Conservation (phyloP, 2,329 filamentous ascomycete genomes). For the Dactylellina leptospora region DNA sequence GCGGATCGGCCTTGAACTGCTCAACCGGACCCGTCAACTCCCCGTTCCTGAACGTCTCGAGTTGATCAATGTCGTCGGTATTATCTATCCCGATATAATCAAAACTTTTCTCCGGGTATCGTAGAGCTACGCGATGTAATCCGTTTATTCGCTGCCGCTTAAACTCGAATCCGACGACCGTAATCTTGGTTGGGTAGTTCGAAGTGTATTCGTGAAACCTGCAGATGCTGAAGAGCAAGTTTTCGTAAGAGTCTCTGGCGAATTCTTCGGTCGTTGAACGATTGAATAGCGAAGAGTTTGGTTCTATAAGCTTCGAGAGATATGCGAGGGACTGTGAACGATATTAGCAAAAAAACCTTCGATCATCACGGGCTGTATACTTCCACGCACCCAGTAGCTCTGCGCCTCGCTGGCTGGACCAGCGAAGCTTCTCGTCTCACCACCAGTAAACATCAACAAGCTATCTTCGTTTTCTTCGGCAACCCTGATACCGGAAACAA, state of each 20-base stretch:
- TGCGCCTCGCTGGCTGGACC: constrained; percentile 69
- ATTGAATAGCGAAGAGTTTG: constrained; percentile 44
- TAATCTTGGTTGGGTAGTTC: constrained; percentile 68
- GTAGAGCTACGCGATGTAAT: constrained; percentile 72
- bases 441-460: constrained; percentile 76
- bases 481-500: constrained; percentile 70
- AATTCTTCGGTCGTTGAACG: constrained; percentile 67
- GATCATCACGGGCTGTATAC: not conserved
- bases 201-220: constrained; percentile 62
- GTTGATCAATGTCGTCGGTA: constrained; percentile 56
- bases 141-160: constrained; percentile 72
- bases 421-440: constrained; percentile 68
- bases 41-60: constrained; percentile 25
- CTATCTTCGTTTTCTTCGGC: constrained; percentile 64
- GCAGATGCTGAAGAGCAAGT: constrained; percentile 79
- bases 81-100: constrained; percentile 73
- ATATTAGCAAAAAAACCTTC: constrained; percentile 16
- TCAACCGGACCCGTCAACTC: constrained; percentile 43
- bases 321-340: constrained; percentile 28
- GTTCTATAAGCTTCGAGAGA: constrained; percentile 38
- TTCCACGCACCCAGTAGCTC: constrained; percentile 67
- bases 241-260: constrained; percentile 86
- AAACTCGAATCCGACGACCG: constrained; percentile 75
- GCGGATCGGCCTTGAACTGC: constrained; percentile 57
- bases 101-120: constrained; percentile 63